Evolutionary conservation across 768 basidiomycete genomes (phyloP).

Genomic region (Phylloporus sp.): DNA sequence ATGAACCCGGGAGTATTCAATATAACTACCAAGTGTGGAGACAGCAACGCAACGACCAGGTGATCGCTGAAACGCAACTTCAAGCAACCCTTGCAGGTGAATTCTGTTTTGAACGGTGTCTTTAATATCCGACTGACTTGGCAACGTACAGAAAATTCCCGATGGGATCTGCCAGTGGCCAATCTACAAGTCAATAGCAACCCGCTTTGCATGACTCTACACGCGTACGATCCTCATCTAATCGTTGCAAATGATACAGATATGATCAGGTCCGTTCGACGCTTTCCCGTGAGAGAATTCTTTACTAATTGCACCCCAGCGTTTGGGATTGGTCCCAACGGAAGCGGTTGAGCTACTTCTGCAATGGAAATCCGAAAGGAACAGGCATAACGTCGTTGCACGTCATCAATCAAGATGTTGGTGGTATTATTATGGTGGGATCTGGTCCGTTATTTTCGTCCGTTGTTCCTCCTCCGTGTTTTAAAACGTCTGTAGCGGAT

Average conservation of each 20-base stretch:
- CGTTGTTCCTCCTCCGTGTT: neutral
- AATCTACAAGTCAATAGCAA: constrained; percentile 56
- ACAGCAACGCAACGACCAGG: constrained; percentile 82
- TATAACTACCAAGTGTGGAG: constrained; percentile 97
- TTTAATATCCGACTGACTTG: neutral
- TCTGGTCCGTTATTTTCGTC: constrained; percentile 53
- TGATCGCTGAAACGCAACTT: constrained; percentile 61
- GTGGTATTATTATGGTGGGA: constrained; percentile 83
- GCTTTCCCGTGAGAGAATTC: neutral
- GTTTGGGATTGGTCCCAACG: constrained; percentile 94
- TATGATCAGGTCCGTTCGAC: constrained; percentile 65
- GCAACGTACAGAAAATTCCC: constrained; percentile 44
- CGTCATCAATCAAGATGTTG: constrained; percentile 94
- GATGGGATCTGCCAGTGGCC: constrained; percentile 73
- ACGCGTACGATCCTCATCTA: constrained; percentile 88
- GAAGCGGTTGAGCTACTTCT: constrained; percentile 76
- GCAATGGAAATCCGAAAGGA: constrained; percentile 80
- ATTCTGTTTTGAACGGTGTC: constrained; percentile 30
- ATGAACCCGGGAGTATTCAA: constrained; percentile 90
- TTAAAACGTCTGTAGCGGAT: constrained; percentile 57
- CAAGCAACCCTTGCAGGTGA: constrained; percentile 75
- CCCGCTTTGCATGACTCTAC: constrained; percentile 80
- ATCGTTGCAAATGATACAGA: constrained; percentile 83
- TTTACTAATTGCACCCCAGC: constrained; percentile 37
- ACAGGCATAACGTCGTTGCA: constrained; percentile 84